Conservation (phyloP, 345 rosid species). For the Lepidium sativum region DNA sequence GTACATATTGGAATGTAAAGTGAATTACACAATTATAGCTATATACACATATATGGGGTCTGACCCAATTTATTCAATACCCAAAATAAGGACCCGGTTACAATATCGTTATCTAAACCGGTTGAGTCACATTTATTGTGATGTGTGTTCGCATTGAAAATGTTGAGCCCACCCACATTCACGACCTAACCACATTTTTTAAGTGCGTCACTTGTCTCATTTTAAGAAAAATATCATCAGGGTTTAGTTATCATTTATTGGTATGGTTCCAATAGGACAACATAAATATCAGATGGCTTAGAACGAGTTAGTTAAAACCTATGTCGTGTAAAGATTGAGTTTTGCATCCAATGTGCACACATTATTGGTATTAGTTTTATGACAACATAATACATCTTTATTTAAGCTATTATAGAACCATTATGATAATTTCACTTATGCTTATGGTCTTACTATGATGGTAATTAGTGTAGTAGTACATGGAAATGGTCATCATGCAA, state of each 20-base stretch:
- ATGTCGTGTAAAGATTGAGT: not conserved
- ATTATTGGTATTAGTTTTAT: too few species aligned
- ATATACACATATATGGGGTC: not conserved
- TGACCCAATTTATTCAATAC: conserved; percentile 23
- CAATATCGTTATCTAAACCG: conserved; percentile 25
- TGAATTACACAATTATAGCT: conserved; percentile 6
- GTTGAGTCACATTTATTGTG: conserved; percentile 18
- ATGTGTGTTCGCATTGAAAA: conserved; percentile 16
- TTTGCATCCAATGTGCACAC: too few species aligned
- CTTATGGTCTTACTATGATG: too few species aligned
- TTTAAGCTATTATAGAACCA: too few species aligned
- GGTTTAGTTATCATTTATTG: not conserved
- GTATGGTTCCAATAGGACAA: conserved; percentile 4
- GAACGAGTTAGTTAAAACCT: not conserved
- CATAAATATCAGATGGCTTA: not conserved
- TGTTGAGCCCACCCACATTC: conserved; percentile 14
- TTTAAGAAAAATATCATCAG: not conserved
- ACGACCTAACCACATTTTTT: conserved; percentile 23
- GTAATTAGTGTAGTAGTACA: too few species aligned
- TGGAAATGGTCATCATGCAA: too few species aligned
- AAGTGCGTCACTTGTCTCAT: conserved; percentile 6
- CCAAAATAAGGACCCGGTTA: conserved; percentile 16
- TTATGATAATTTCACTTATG: too few species aligned
- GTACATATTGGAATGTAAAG: not conserved
- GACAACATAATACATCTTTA: too few species aligned